phyloP scores from a whole-genome alignment of 176 grass and related monocot species.

The Metroxylon sagu region DNA sequence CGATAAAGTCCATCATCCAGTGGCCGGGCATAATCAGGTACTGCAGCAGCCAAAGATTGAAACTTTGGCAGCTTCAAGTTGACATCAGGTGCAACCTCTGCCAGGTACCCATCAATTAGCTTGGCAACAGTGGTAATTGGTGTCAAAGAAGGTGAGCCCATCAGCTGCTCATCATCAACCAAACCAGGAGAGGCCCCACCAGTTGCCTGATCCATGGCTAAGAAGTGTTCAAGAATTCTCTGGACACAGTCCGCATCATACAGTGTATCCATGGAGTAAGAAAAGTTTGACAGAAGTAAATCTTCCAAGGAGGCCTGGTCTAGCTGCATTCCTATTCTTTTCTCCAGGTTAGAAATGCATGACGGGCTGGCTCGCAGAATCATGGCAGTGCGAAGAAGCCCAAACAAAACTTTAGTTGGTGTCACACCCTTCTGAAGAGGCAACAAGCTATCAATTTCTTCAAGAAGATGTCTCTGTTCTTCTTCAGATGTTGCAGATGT shows the following conservation, averaged over 20 bases:
- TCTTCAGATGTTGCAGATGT: background rate
- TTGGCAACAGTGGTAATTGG: too few species aligned
- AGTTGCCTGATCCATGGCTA: background rate
- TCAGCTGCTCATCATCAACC: too few species aligned
- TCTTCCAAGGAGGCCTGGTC: constrained; percentile 5
- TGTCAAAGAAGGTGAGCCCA: too few species aligned
- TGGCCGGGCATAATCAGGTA: too few species aligned
- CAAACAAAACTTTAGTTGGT: constrained; percentile 1
- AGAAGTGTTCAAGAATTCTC: constrained; percentile 5
- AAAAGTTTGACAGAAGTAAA: background rate
- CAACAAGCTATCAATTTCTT: constrained; percentile 5
- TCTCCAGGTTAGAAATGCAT: constrained; percentile 5
- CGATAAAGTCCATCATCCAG: too few species aligned
- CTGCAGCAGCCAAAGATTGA: too few species aligned
- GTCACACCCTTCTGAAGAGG: constrained; percentile 2
- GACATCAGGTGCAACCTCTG: too few species aligned
- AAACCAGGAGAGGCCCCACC: too few species aligned
- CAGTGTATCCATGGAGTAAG: background rate
- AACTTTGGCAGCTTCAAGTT: too few species aligned
- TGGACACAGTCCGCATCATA: constrained; percentile 3
- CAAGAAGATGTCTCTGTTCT: background rate
- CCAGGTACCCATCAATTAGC: too few species aligned
- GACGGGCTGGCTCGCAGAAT: constrained; percentile 3
- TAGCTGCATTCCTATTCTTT: constrained; percentile 6
- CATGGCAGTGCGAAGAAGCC: constrained; percentile 5